Percentiles rank a stretch among this genome's conserved stretches.
These are phyloP conservation scores for Lasiodiplodia theobromae DNA, from an alignment of 2,329 filamentous ascomycete species.

Conservation along the genomic window DNA sequence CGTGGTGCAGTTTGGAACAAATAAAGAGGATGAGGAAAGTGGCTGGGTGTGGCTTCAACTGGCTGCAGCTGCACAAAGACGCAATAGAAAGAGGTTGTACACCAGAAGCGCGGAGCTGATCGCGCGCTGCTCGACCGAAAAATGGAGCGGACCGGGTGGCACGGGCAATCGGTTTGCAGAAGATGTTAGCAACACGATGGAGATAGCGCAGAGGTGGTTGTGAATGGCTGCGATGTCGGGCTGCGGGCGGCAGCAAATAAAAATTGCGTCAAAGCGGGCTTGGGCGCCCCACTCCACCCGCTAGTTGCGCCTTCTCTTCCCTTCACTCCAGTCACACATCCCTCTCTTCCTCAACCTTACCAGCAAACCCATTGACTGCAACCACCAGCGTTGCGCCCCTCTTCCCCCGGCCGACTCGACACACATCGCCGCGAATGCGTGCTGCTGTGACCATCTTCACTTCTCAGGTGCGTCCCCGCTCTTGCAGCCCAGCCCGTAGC, in stretches of 20 bases:
- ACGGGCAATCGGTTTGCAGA: conserved; percentile 18
- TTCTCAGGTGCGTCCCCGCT: conserved; percentile 57
- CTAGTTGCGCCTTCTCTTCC: conserved; percentile 1
- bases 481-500: conserved; percentile 20
- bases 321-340: conserved; percentile 8
- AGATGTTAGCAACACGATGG: conserved; percentile 7
- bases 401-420: conserved; percentile 11
- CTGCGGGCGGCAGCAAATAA: not conserved
- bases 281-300: conserved; percentile 8
- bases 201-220: not conserved
- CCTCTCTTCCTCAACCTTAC: not conserved
- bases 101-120: not conserved
- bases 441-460: conserved; percentile 60
- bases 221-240: conserved; percentile 21
- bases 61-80: not conserved
- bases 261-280: conserved; percentile 8
- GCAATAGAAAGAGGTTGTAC: not conserved
- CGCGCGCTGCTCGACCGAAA: not conserved
- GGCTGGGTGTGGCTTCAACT: not conserved
- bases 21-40: not conserved
- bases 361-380: conserved; percentile 18
- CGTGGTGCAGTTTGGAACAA: not conserved
- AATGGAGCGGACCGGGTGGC: not conserved
- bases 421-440: conserved; percentile 48
- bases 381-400: conserved; percentile 21